Conservation (phyloP, 202 grass and related monocot species). For the Schoenoplectus tabernaemontani region DNA sequence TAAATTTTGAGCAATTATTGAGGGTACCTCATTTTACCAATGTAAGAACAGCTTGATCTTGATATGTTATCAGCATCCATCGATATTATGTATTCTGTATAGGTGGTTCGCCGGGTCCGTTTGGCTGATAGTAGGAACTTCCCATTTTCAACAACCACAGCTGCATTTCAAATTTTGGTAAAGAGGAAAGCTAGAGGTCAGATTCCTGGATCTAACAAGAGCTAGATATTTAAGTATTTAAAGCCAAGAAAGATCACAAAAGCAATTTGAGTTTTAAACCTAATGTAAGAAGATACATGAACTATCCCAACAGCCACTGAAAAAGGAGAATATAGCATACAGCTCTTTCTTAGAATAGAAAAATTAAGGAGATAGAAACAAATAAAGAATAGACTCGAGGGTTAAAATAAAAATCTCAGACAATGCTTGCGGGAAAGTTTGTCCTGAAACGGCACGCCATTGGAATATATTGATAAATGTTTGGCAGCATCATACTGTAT, state of each 20-base stretch:
- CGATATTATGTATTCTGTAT: constrained; percentile 70
- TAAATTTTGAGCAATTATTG: constrained; percentile 5
- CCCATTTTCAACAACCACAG: constrained; percentile 67
- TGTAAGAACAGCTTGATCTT: constrained; percentile 55
- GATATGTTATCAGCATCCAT: constrained; percentile 75
- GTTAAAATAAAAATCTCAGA: neutral
- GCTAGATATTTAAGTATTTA: neutral
- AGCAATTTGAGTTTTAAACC: neutral
- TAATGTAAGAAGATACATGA: neutral
- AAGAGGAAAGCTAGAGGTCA: neutral
- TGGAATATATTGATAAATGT: neutral
- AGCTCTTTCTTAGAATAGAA: neutral
- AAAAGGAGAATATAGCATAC: neutral
- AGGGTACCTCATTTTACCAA: constrained; percentile 69
- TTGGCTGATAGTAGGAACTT: constrained; percentile 87
- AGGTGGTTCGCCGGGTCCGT: constrained; percentile 55
- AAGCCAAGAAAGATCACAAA: neutral
- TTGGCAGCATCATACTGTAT: neutral
- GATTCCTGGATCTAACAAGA: neutral
- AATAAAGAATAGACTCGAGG: neutral
- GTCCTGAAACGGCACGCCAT: neutral
- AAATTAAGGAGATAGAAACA: neutral
- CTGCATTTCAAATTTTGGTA: constrained; percentile 25
- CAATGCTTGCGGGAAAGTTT: neutral
- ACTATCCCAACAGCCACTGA: neutral